Percentiles rank a stretch among this genome's conserved stretches.
phyloP scores from a whole-genome alignment of 306 rosid genomes.

The Quercus engelmannii region DNA sequence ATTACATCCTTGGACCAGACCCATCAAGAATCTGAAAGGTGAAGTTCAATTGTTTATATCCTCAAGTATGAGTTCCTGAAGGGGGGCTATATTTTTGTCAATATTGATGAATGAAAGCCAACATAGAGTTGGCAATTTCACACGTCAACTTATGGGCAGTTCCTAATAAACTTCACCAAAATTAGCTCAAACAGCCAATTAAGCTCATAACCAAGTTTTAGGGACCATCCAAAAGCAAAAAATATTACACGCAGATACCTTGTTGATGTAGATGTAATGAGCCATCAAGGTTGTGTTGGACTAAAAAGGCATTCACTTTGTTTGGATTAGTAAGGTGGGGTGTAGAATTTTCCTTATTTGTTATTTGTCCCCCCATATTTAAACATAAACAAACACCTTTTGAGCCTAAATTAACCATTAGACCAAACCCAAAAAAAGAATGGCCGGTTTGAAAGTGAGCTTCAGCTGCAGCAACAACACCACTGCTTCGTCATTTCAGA shows the following conservation, averaged over 20 bases:
- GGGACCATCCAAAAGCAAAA: neutral
- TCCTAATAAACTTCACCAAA: neutral
- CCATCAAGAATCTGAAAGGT: too few species aligned
- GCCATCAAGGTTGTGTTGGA: too few species aligned
- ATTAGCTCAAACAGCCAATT: neutral
- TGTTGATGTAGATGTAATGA: neutral
- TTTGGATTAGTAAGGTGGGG: neutral
- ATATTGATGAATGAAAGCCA: too few species aligned
- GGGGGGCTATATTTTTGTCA: too few species aligned
- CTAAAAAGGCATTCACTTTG: neutral
- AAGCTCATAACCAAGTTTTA: neutral
- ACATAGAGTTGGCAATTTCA: too few species aligned
- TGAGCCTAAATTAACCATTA: neutral
- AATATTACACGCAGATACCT: neutral
- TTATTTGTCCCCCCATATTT: too few species aligned
- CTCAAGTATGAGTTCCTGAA: too few species aligned
- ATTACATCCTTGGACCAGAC: too few species aligned
- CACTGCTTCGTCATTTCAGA: too few species aligned
- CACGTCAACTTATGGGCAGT: too few species aligned
- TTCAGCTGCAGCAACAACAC: neutral
- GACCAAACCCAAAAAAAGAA: neutral
- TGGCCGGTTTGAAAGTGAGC: slow-evolving; percentile 19
- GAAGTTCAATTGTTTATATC: too few species aligned
- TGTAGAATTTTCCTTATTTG: neutral
- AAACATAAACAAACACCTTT: too few species aligned